These are phyloP conservation scores for Brassica carinata DNA, from an alignment of 345 rosid species.

Conservation along the genomic window DNA sequence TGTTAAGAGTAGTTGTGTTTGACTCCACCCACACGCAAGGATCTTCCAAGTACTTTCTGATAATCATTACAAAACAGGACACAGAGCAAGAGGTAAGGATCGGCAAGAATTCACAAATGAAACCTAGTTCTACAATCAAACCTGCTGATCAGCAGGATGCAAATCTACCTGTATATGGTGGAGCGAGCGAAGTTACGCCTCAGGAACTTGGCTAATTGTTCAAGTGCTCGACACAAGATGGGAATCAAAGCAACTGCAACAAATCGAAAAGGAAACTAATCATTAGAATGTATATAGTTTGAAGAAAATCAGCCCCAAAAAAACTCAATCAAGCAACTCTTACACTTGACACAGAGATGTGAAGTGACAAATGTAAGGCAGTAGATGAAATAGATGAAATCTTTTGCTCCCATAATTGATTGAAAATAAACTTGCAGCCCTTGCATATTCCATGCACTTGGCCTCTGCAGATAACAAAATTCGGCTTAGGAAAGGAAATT, in stretches of 20 bases:
- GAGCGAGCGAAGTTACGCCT: slow-evolving; percentile 82
- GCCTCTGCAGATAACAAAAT: slow-evolving; percentile 56
- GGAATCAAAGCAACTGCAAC: slow-evolving; percentile 91
- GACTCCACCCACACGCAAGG: slow-evolving; percentile 98
- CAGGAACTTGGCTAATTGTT: slow-evolving; percentile 81
- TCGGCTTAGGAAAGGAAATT: slow-evolving; percentile 24
- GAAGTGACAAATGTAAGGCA: slow-evolving; percentile 88
- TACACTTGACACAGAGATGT: slow-evolving; percentile 85
- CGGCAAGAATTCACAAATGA: slow-evolving; percentile 22
- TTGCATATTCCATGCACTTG: slow-evolving; percentile 90
- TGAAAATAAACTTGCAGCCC: slow-evolving; percentile 84
- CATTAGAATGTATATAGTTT: slow-evolving; percentile 18
- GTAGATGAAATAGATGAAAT: slow-evolving; percentile 89
- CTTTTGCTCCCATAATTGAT: slow-evolving; percentile 79
- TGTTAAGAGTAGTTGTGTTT: slow-evolving; percentile 77
- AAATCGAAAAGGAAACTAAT: slow-evolving; percentile 16
- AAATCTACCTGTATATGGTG: slow-evolving; percentile 73
- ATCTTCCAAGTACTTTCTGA: slow-evolving; percentile 90
- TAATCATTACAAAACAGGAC: slow-evolving; percentile 28
- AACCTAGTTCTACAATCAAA: slow-evolving; percentile 4
- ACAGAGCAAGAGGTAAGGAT: slow-evolving; percentile 8
- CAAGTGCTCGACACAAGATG: slow-evolving; percentile 78
- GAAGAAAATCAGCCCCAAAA: neutral
- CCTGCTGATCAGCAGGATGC: slow-evolving; percentile 10
- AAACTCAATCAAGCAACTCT: slow-evolving; percentile 37